Evolutionary conservation across 108 stramenopile species (phyloP), one percentile per base, ranked within the genome.

Genomic region (Pseudonitzschia multistriata): DNA sequence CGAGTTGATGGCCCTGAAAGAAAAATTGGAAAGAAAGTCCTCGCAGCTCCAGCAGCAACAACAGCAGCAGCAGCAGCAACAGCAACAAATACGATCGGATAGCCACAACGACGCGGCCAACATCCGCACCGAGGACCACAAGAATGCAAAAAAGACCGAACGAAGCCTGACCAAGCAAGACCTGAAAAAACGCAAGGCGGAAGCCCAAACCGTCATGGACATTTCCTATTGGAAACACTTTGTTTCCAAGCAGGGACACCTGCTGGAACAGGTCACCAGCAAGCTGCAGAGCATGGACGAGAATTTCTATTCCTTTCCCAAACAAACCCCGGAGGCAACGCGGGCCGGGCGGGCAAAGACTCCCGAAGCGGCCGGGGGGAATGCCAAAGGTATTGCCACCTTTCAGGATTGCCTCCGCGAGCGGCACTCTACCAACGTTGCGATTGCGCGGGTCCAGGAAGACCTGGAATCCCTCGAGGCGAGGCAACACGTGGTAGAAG

Each of bases 221-320:
- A 65, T 65, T 36, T 70, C 75, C 8, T 69, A 76, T 45, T 76
- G 75, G 75, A 70, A 66, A 53, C 63, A 56, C 29, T 76, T 70
- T 57, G 68, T 76, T 8, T 76, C 75, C 14, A 76, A 76, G 21
- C 75, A 76, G 63, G 68, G 65, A 56, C 33, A 59, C 42, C 36
- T 70, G 59, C 36, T 76, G 47, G 62, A 50, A 17, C 33, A 70
- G 29, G 69, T 67, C 5, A 49, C 28, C 25, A 53, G 36, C 14
- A 33, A 49, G 17, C 22, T 68, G 22, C 1, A n/a, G 19, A 63
- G 59, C 31, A 74, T 27, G 64, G 24, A 31, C 8, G 25, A 22
- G 35, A 33, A 56, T 10, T 36, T 67, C 0, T n/a, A n/a, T n/a
- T n/a, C n/a, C n/a, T n/a, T n/a, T n/a, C n/a, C n/a, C n/a, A n/a